phyloP scores from a whole-genome alignment of 2,329 filamentous ascomycete species.

The Rugonectria rugulosa region DNA sequence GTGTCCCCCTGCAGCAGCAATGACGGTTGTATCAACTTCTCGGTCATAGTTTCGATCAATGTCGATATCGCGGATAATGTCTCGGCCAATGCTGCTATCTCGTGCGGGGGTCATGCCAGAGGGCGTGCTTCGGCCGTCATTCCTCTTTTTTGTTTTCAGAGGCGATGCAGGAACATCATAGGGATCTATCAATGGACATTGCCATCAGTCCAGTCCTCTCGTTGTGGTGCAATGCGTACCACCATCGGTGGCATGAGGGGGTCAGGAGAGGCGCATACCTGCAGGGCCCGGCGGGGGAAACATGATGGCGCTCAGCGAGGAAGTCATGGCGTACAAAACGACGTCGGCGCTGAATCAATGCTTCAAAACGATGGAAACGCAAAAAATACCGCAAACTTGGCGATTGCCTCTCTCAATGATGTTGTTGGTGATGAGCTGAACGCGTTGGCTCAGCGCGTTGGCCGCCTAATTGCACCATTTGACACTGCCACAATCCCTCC shows the following conservation, averaged over 20 bases:
- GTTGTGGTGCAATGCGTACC: background rate
- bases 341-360: background rate
- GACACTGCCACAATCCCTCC: slow-evolving; percentile 16
- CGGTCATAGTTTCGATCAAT: slow-evolving; percentile 20
- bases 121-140: slow-evolving; percentile 21
- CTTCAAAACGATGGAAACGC: background rate
- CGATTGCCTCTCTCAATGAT: slow-evolving; percentile 11
- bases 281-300: slow-evolving; percentile 1
- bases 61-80: slow-evolving; percentile 16
- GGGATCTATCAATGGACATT: slow-evolving; percentile 27
- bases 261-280: slow-evolving; percentile 8
- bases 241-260: background rate
- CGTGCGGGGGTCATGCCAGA: slow-evolving; percentile 18
- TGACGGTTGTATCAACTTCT: slow-evolving; percentile 15
- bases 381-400: slow-evolving; percentile 6
- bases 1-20: slow-evolving; percentile 13
- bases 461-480: slow-evolving; percentile 19
- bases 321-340: background rate
- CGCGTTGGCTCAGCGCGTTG: slow-evolving; percentile 19
- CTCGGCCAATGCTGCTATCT: slow-evolving; percentile 9
- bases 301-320: slow-evolving; percentile 3
- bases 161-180: slow-evolving; percentile 37
- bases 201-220: background rate
- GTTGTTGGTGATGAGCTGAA: slow-evolving; percentile 14
- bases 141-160: slow-evolving; percentile 14